Percentiles rank a stretch among this genome's conserved stretches.
These are phyloP conservation scores for Fonsecaea monophora DNA, from an alignment of 2,329 filamentous ascomycete species.

Conservation along the genomic window DNA sequence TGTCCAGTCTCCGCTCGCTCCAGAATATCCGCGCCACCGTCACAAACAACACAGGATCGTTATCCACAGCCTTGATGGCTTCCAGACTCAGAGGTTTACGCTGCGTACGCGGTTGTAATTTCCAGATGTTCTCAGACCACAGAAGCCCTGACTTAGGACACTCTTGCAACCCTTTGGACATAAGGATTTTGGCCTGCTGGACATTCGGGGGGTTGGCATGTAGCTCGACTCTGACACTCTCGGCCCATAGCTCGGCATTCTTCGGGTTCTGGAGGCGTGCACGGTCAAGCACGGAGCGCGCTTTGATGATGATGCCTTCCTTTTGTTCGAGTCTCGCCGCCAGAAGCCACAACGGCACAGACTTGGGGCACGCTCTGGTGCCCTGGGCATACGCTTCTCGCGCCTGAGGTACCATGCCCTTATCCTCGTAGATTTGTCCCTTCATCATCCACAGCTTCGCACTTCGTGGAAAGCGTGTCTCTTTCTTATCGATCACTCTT, in stretches of 20 bases:
- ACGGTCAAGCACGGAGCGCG: slow-evolving; percentile 89
- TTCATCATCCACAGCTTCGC: slow-evolving; percentile 99
- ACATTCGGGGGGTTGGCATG: slow-evolving; percentile 74
- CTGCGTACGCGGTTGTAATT: slow-evolving; percentile 88
- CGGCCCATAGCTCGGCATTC: slow-evolving; percentile 83
- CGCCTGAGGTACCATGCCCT: slow-evolving; percentile 80
- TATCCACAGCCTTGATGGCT: slow-evolving; percentile 96
- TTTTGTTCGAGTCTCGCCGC: slow-evolving; percentile 88
- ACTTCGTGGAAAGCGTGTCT: slow-evolving; percentile 83
- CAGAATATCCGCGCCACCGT: slow-evolving; percentile 96
- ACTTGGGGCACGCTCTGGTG: slow-evolving; percentile 83
- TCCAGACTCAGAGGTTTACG: slow-evolving; percentile 89
- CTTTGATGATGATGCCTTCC: slow-evolving; percentile 83
- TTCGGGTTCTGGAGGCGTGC: slow-evolving; percentile 88
- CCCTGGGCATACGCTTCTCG: slow-evolving; percentile 88
- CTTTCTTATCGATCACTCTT: slow-evolving; percentile 41
- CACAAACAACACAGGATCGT: slow-evolving; percentile 85
- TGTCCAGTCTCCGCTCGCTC: slow-evolving; percentile 88
- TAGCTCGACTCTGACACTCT: slow-evolving; percentile 91
- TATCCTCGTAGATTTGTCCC: slow-evolving; percentile 91
- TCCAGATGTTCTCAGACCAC: slow-evolving; percentile 95
- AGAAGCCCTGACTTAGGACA: slow-evolving; percentile 85
- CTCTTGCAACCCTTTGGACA: slow-evolving; percentile 92
- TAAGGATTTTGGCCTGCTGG: slow-evolving; percentile 83
- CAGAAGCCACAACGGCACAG: slow-evolving; percentile 87